These are phyloP conservation scores for Penicillium fimorum DNA, from an alignment of 495 filamentous ascomycete species.

Conservation along the genomic window DNA sequence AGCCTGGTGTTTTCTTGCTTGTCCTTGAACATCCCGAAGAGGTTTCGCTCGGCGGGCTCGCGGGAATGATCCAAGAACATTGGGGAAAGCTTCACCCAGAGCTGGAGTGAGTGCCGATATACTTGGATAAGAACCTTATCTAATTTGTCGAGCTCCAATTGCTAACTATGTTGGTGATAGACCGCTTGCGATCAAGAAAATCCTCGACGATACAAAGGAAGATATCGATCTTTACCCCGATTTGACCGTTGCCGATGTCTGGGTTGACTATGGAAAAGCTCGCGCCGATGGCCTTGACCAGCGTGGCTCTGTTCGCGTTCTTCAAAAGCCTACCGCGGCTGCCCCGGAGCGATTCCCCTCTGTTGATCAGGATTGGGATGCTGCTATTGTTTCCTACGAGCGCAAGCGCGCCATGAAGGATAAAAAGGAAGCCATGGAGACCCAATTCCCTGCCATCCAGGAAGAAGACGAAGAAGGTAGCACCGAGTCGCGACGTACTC, in stretches of 20 bases:
- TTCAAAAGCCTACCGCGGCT: slow-evolving; percentile 27
- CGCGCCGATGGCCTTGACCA: slow-evolving; percentile 38
- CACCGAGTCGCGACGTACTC: not conserved
- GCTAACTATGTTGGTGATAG: slow-evolving; percentile 20
- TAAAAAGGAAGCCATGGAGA: slow-evolving; percentile 14
- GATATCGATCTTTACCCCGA: slow-evolving; percentile 33
- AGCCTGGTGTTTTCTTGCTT: slow-evolving; percentile 33
- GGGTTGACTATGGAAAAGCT: slow-evolving; percentile 38
- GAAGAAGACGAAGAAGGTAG: slow-evolving; percentile 13
- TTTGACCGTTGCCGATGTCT: slow-evolving; percentile 40
- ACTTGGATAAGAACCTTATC: not conserved
- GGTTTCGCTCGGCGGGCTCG: slow-evolving; percentile 31
- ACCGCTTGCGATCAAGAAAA: slow-evolving; percentile 39
- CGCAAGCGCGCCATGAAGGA: slow-evolving; percentile 6
- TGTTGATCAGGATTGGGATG: slow-evolving; percentile 37
- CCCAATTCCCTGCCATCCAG: slow-evolving; percentile 8
- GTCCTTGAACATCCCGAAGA: slow-evolving; percentile 33
- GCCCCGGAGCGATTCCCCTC: slow-evolving; percentile 32
- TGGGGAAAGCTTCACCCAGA: slow-evolving; percentile 37
- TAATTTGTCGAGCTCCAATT: not conserved
- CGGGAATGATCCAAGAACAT: slow-evolving; percentile 34
- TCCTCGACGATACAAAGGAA: slow-evolving; percentile 38
- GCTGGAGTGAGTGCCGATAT: slow-evolving; percentile 29
- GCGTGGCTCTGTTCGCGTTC: slow-evolving; percentile 33
- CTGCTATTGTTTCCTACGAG: slow-evolving; percentile 12